Evolutionary conservation across 164 flowering plant species (phyloP).

Genomic region (Stephania cephalantha): DNA sequence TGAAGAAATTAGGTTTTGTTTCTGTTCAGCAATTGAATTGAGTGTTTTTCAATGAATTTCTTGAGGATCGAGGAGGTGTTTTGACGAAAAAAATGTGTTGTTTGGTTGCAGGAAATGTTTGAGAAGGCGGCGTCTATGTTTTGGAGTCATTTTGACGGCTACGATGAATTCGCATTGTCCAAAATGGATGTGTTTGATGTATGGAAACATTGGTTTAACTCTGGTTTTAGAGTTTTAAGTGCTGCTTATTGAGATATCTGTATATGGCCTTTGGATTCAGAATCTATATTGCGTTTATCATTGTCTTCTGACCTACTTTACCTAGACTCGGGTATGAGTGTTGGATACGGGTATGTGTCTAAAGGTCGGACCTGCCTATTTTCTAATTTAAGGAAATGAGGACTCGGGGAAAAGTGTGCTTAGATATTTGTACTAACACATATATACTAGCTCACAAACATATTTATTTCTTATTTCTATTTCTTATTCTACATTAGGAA

Average conservation of each 20-base stretch:
- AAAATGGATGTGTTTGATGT: constrained; percentile 13
- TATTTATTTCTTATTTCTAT: too few species aligned
- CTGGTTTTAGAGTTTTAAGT: neutral
- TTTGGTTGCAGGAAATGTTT: constrained; percentile 53
- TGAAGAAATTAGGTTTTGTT: neutral
- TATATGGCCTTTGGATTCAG: too few species aligned
- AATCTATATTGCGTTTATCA: too few species aligned
- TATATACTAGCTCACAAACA: too few species aligned
- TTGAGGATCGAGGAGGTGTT: neutral
- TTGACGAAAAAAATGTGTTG: neutral
- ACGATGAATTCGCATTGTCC: constrained; percentile 20
- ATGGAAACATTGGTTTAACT: neutral
- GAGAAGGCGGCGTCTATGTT: constrained; percentile 55
- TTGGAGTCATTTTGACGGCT: constrained; percentile 70
- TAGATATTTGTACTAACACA: too few species aligned
- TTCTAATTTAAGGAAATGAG: too few species aligned
- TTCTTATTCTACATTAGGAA: too few species aligned
- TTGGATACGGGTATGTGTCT: too few species aligned
- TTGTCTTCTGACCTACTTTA: too few species aligned
- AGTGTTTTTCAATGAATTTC: neutral
- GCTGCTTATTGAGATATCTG: neutral
- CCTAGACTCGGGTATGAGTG: too few species aligned
- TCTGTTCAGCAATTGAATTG: neutral
- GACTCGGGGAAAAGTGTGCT: too few species aligned
- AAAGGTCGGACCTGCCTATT: too few species aligned